Evolutionary conservation across 306 rosid genomes (phyloP).

Genomic region (Medicago truncatula): DNA sequence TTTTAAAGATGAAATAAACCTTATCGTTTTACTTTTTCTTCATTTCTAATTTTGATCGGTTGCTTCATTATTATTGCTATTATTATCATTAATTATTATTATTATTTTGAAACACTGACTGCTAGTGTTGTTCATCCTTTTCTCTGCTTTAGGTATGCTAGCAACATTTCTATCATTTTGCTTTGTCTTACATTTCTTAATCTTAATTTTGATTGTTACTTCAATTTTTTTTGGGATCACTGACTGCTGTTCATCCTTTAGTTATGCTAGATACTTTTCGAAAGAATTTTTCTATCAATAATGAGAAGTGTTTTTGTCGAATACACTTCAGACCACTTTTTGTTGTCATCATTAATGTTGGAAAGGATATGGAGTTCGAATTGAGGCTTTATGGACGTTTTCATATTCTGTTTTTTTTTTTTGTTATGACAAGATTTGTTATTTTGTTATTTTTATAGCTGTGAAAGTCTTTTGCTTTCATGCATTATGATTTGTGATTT

Average conservation of each 20-base stretch:
- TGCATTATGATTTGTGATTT: constrained; percentile 25
- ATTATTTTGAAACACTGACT: not conserved
- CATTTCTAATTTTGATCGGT: constrained; percentile 20
- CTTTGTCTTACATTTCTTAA: constrained; percentile 5
- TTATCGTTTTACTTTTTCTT: constrained; percentile 1
- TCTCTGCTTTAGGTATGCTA: constrained; percentile 13
- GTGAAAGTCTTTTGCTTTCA: constrained; percentile 19
- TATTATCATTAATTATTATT: too few relatives aligned
- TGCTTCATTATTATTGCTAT: not conserved
- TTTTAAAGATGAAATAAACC: not conserved
- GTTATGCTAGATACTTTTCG: constrained; percentile 4
- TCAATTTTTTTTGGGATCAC: not conserved
- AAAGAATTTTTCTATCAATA: not conserved
- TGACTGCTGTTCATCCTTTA: constrained; percentile 9
- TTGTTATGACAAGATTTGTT: not conserved
- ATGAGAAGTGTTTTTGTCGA: constrained; percentile 14
- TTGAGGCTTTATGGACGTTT: constrained; percentile 9
- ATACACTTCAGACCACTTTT: constrained; percentile 16
- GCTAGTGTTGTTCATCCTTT: constrained; percentile 11
- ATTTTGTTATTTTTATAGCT: constrained; percentile 3
- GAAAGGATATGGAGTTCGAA: constrained; percentile 23
- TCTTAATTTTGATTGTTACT: constrained; percentile 7
- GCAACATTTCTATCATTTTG: not conserved
- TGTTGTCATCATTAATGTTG: constrained; percentile 19
- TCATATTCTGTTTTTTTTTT: constrained; percentile 6